These are phyloP conservation scores for Pouteria glomerata DNA, from an alignment of 148 eudicot species.

Conservation along the genomic window DNA sequence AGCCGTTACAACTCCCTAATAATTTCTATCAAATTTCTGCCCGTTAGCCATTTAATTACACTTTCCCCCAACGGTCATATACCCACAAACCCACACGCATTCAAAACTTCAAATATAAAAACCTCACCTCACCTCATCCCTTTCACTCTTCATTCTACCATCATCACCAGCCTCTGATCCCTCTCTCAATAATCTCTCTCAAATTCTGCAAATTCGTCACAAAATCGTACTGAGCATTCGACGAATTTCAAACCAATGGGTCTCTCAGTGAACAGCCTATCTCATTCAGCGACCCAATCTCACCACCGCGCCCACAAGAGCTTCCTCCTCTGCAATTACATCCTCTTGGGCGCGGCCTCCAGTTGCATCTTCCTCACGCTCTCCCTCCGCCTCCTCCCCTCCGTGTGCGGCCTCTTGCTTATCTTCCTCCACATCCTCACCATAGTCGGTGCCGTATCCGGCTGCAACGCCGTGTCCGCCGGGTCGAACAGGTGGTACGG, in stretches of 20 bases:
- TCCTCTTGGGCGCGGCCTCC: slow-evolving; percentile 48
- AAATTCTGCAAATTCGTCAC: background rate
- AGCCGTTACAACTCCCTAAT: too few relatives aligned
- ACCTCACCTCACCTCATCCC: background rate
- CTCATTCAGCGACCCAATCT: slow-evolving; percentile 1
- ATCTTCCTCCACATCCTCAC: slow-evolving; percentile 57
- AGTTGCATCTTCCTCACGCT: slow-evolving; percentile 64
- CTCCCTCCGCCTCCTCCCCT: slow-evolving; percentile 59
- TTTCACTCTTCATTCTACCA: background rate
- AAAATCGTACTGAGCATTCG: background rate
- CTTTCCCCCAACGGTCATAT: too few relatives aligned
- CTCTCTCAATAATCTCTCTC: background rate
- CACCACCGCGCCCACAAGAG: slow-evolving; percentile 40
- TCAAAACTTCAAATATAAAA: background rate
- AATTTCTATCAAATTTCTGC: too few relatives aligned
- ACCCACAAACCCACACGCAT: too few relatives aligned
- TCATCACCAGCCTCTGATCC: background rate
- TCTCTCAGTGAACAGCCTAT: background rate
- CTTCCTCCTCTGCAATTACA: slow-evolving; percentile 51
- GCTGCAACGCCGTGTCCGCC: slow-evolving; percentile 39
- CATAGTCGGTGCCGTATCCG: slow-evolving; percentile 45
- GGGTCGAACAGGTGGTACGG: slow-evolving; percentile 41
- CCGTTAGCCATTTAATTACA: too few relatives aligned
- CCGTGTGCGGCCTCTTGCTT: slow-evolving; percentile 47
- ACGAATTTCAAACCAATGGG: slow-evolving; percentile 1